Base-by-base conservation (phyloP, 1,284 basidiomycete genomes). In the Somion occarium region DNA sequence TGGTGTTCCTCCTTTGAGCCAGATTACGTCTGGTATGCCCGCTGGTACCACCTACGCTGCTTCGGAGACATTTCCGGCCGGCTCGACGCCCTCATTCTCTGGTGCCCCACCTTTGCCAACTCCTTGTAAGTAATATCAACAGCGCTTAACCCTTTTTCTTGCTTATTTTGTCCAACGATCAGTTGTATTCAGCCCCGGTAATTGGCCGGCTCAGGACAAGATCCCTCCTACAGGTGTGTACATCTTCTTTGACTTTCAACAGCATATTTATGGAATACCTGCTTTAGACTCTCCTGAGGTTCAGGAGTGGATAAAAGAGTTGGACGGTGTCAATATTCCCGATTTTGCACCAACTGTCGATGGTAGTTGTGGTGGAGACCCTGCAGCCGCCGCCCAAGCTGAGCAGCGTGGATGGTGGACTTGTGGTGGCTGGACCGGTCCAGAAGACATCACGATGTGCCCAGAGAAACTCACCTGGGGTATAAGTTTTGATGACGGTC, bases 401-500 rank as follows among this genome's bases (percentile, higher is more conserved):
- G 72, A 77, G 7, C 68, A 67, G 53, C 80, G 82, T 58, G 85
- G 86, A 41, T 91, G 88, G 88, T 91, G 88, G 88, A 90, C 91
- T n/a, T 94, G 91, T 63, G 89, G 91, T 65, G 88, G 88, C 37
- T 82, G 79, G 66, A 90, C 89, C 5, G 78, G 88, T 22, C 60
- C 59, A 42, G 81, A 81, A 9, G 71, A 89, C 66, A 82, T 89
- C 62, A 79, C 82, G 53, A 69, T 77, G 20, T 97, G 94, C 69
- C 90, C 91, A 1, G 78, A 83, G 61, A 86, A 88, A 71, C 64
- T 80, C 61, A 88, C 85, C 5, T 95, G 91, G 89, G 90, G 82
- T 70, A 80, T 86, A 61, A 82, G 82, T 61, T 92, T 90, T 65
- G 91, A 92, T 62, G 90, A 93, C 62, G 91, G 91, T 23, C 95